Base-by-base conservation (phyloP, 2,329 filamentous ascomycete species). In the Neonectria hederae region DNA sequence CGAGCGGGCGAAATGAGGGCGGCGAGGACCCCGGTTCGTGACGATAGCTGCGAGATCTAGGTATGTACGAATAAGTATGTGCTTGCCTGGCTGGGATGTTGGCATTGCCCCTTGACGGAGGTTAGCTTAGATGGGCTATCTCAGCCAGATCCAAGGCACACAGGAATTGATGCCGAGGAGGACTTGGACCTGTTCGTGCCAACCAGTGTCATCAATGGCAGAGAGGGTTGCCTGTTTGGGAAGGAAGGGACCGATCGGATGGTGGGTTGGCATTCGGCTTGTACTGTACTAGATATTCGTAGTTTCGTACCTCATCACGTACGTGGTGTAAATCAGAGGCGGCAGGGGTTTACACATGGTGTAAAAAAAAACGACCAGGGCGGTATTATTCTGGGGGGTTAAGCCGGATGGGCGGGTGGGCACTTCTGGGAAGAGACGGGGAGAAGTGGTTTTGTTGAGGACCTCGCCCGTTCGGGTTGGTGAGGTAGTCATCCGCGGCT, bases 1-100 rank as follows among this genome's bases (percentile, higher is more conserved):
- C 66, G 70, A 72, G 61, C 62, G 59, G 63, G 62, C 63, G 59
- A 61, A 54, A 49, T 28, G 26, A 42, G 58, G 56, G 61, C 48
- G 32, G 49, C 24, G 54, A 55, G 42, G 45, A 26, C 45, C 46
- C 55, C 42, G 45, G 46, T 40, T 24, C 30, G 32, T 38, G 32
- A 22, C 24, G 45, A 43, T 58, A 19, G 42, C n/a, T 51, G 35
- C 22, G 24, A 58, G 45, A 43, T 32, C 22, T 21, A 21, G 26
- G 26, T n/a, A 30, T 30, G 24, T 48, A 48, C 22, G 42, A 46
- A 14, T 45, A n/a, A 13, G 43, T 46, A n/a, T 40, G 38, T 40
- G 38, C 38, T 19, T n/a, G 38, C 17, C 38, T 9, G n/a, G 38
- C 5, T 17, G 35, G 14, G 14, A 7, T 19, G 35, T 38, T 8